A percentile compares a stretch with the other conserved stretches of the same genome.
phyloP scores from a whole-genome alignment of 2,329 filamentous ascomycete species.

The Fusarium annulatum region DNA sequence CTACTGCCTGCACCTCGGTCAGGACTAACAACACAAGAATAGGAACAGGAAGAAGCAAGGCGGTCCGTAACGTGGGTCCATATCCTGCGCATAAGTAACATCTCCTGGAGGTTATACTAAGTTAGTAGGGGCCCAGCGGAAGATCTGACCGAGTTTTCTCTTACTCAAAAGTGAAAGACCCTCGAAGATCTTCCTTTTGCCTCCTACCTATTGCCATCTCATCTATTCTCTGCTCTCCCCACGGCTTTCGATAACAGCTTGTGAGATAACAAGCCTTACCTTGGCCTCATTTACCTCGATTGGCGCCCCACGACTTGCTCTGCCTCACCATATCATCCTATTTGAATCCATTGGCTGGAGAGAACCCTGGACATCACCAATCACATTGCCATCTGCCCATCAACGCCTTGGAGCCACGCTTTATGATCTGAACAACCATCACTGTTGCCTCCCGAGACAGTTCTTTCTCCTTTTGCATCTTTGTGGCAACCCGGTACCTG shows the following conservation, averaged over 20 bases:
- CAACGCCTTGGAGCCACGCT: slow-evolving; percentile 47
- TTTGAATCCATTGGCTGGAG: slow-evolving; percentile 50
- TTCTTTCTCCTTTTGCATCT: slow-evolving; percentile 39
- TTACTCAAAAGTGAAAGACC: slow-evolving; percentile 32
- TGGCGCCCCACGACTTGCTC: slow-evolving; percentile 47
- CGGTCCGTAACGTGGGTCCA: slow-evolving; percentile 48
- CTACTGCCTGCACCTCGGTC: slow-evolving; percentile 37
- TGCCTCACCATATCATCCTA: slow-evolving; percentile 50
- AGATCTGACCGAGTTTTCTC: slow-evolving; percentile 45
- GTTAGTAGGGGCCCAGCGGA: slow-evolving; percentile 27
- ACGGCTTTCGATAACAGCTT: slow-evolving; percentile 28
- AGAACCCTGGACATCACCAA: slow-evolving; percentile 49
- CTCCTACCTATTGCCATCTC: slow-evolving; percentile 24
- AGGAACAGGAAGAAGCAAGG: slow-evolving; percentile 35
- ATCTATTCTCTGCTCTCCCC: slow-evolving; percentile 20
- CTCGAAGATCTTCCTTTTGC: slow-evolving; percentile 39
- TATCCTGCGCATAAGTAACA: slow-evolving; percentile 42
- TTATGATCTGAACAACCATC: slow-evolving; percentile 41
- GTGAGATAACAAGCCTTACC: slow-evolving; percentile 38
- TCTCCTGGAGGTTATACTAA: slow-evolving; percentile 37
- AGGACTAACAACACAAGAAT: slow-evolving; percentile 19
- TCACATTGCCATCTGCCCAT: slow-evolving; percentile 47
- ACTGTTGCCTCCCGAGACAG: slow-evolving; percentile 46
- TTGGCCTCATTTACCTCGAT: slow-evolving; percentile 46
- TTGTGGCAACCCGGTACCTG: slow-evolving; percentile 37